phyloP scores from a whole-genome alignment of 306 rosid species.

The Cercis canadensis region DNA sequence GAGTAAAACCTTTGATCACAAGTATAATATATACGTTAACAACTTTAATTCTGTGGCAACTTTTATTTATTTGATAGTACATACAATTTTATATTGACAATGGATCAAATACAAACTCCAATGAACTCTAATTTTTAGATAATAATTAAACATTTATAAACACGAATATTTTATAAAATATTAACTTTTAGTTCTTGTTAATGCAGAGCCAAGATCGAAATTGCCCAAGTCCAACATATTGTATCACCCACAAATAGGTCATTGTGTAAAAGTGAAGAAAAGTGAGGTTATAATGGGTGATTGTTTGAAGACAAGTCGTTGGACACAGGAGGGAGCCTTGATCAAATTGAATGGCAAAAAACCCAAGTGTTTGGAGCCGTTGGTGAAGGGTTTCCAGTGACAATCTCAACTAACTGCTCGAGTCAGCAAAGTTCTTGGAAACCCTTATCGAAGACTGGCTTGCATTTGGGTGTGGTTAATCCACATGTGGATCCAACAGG shows the following conservation, averaged over 20 bases:
- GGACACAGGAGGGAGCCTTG: conserved; percentile 30
- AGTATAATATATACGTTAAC: too few relatives aligned
- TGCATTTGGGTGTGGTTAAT: conserved; percentile 35
- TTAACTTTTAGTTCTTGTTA: too few relatives aligned
- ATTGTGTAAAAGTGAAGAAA: conserved; percentile 10
- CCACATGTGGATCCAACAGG: too few relatives aligned
- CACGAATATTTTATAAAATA: too few relatives aligned
- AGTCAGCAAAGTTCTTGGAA: conserved; percentile 36
- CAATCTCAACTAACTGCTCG: conserved; percentile 16
- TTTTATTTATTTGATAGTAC: too few relatives aligned
- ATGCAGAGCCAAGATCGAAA: conserved; percentile 37
- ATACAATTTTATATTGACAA: too few relatives aligned
- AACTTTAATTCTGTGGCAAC: too few relatives aligned
- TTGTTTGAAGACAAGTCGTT: conserved; percentile 5
- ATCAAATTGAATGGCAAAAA: neutral
- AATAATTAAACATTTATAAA: too few relatives aligned
- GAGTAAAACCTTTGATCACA: too few relatives aligned
- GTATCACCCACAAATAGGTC: conserved; percentile 27
- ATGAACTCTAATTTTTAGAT: too few relatives aligned
- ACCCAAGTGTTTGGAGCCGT: conserved; percentile 26
- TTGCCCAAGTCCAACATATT: conserved; percentile 7
- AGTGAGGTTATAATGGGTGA: conserved; percentile 17
- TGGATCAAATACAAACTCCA: too few relatives aligned
- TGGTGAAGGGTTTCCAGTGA: conserved; percentile 19
- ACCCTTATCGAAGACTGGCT: conserved; percentile 4